Evolutionary conservation across 2,329 filamentous ascomycete species (phyloP), one percentile per base, ranked within the genome.

Genomic region (Coleophoma cylindrospora): DNA sequence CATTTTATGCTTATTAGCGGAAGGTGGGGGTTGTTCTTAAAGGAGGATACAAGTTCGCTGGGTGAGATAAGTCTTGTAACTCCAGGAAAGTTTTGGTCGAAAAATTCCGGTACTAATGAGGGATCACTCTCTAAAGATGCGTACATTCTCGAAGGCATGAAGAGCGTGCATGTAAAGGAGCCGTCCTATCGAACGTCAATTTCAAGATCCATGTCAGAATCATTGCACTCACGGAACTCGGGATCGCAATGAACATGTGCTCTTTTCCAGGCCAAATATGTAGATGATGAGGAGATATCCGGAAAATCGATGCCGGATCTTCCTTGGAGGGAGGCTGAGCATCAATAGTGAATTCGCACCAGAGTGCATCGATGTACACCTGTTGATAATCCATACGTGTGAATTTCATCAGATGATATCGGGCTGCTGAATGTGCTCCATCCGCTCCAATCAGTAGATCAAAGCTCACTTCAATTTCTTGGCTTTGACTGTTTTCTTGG

Each of bases 161-260:
- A 99, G 3, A 99, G 78, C 0, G 95, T 99, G 68, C 91, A 95
- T 0, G 91, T 96, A 66, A 99, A 99, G 2, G 89, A 88, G 50
- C 89, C 91, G 65, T 97, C 91, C 68, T 89, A 76, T 77, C 9
- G 6, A 27, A 27, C 27, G 27, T 27, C 27, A 27, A 10, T 6
- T 3, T 27, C 4, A 7, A 27, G 6, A 10, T 10, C 27, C 27
- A 10, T 27, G 27, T 27, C 27, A 6, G 27, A 27, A 10, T 27
- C 27, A 10, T 27, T 27, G 27, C 10, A 52, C 40, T 19, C 50
- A 61, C 56, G 33, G 51, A 56, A 47, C 80, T 85, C 0, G 94
- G 92, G 40, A 99, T 91, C 15, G 94, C 95, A 63, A 99, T 99
- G 70, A 99, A 99, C 95, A 99, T 97, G 62, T 94, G 92, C 40